These are phyloP conservation scores for Neoascochyta sp. DNA, from an alignment of 2,329 filamentous ascomycete genomes.

Conservation along the genomic window DNA sequence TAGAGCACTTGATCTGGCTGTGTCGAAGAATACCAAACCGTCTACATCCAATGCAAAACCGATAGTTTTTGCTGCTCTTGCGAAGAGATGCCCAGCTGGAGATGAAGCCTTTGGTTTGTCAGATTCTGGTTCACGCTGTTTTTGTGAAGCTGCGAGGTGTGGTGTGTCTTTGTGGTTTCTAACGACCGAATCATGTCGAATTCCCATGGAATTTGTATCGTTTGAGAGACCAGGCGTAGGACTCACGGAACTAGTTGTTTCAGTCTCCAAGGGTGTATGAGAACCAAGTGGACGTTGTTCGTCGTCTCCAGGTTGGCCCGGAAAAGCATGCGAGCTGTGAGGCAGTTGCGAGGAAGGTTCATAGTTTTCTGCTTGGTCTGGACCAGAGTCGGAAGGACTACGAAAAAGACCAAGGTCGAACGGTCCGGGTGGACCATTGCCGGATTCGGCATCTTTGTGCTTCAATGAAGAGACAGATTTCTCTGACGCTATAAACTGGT, in stretches of 20 bases:
- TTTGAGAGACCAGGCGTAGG: too few relatives aligned
- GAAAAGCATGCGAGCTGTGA: too few relatives aligned
- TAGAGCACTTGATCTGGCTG: constrained; percentile 2
- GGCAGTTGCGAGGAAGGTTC: too few relatives aligned
- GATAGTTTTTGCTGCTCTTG: constrained; percentile 5
- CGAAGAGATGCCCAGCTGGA: constrained; percentile 6
- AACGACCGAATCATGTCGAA: too few relatives aligned
- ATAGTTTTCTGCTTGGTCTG: too few relatives aligned
- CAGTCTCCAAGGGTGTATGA: too few relatives aligned
- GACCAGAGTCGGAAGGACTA: too few relatives aligned
- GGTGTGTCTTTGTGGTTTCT: neutral
- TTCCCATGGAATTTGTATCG: too few relatives aligned
- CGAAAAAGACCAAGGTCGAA: constrained; percentile 6
- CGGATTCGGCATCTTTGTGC: neutral
- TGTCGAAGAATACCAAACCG: constrained; percentile 8
- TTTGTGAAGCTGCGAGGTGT: neutral
- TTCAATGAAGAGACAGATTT: neutral
- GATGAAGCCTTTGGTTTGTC: neutral
- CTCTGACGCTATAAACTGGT: constrained; percentile 6
- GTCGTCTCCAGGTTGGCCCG: too few relatives aligned
- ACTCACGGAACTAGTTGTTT: too few relatives aligned
- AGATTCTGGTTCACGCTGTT: neutral
- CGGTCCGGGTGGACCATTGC: neutral
- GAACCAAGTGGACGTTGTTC: too few relatives aligned
- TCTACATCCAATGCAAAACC: constrained; percentile 8